A percentile compares a stretch with the other conserved stretches of the same genome.
These are phyloP conservation scores for Heliocybe sulcata DNA, from an alignment of 1,284 basidiomycete genomes.

Conservation along the genomic window DNA sequence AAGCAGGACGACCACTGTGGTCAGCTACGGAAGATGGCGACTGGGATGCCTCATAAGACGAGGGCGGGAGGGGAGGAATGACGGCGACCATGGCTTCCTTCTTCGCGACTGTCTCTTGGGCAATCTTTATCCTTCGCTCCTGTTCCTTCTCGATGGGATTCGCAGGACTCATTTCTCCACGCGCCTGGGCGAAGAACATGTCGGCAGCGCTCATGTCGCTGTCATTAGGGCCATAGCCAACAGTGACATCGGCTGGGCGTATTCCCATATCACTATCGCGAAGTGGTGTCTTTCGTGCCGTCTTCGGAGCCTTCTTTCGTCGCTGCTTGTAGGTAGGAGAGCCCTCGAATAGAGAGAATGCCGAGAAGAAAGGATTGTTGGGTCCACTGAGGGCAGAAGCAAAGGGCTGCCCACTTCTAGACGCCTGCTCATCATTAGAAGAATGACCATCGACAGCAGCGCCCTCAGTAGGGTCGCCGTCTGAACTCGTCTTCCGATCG, in stretches of 20 bases:
- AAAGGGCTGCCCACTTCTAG: neutral
- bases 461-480: neutral
- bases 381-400: slow-evolving; percentile 15
- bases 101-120: neutral
- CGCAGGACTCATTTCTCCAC: slow-evolving; percentile 37
- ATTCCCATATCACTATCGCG: slow-evolving; percentile 1
- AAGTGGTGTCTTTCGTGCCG: neutral
- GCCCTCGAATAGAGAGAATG: slow-evolving; percentile 76
- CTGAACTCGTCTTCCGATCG: neutral
- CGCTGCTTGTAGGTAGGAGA: slow-evolving; percentile 82
- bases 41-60: neutral
- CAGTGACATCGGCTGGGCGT: slow-evolving; percentile 18
- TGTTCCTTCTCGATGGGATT: slow-evolving; percentile 8
- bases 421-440: neutral
- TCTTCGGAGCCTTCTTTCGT: slow-evolving; percentile 59
- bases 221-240: slow-evolving; percentile 24
- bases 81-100: neutral
- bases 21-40: neutral
- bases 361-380: slow-evolving; percentile 50
- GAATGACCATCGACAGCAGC: slow-evolving; percentile 3
- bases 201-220: slow-evolving; percentile 44
- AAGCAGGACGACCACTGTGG: neutral
- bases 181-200: slow-evolving; percentile 55
- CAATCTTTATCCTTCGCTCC: slow-evolving; percentile 3
- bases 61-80: neutral